Evolutionary conservation across 2,329 filamentous ascomycete genomes (phyloP), one percentile per base, ranked within the genome.

Genomic region (Fusarium stilboides): DNA sequence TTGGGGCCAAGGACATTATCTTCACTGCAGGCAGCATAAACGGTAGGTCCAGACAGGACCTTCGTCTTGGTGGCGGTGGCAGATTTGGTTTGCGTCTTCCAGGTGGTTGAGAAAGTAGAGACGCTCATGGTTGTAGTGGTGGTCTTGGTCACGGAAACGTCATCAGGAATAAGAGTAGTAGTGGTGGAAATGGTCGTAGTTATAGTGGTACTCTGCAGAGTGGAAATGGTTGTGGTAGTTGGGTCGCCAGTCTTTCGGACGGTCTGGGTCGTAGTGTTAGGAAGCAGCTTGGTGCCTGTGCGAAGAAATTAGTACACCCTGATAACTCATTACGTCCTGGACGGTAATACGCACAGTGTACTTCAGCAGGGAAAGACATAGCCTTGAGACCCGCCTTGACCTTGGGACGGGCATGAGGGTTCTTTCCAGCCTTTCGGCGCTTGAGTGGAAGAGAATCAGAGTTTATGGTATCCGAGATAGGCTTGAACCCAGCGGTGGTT

Each of bases 361-460:
- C 49, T 1, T 62, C 19, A 2, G 51, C 31, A 2, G 61, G 57
- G 19, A 62, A 64, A 3, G n/a, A 19, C 5, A 64, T 57, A 1
- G 61, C 61, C 8, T 57, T 56, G 0, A 62, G 33, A 12, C 61
- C 61, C 3, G 33, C 43, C 24, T 64, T 64, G 15, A 40, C 14
- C 17, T 46, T 1, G 0, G 61, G 49, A 2, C 44, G 49, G 13
- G 33, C 50, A 31, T 51, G 57, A 2, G 61, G 61, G 0, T 64
- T 63, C 4, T 43, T 39, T 3, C 20, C 34, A 5, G 49, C 12
- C 28, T 19, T 42, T 9, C 51, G 26, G 3, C 31, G 33, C 9
- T 47, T 45, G 6, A 51, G 37, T 1, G 26, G 15, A 12, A 63
- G 15, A 8, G 31, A 24, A 1, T 54, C 45, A 6, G 50, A 24